Evolutionary conservation across 106 monocot species (phyloP).

Genomic region (Apostasia shenzhenica): DNA sequence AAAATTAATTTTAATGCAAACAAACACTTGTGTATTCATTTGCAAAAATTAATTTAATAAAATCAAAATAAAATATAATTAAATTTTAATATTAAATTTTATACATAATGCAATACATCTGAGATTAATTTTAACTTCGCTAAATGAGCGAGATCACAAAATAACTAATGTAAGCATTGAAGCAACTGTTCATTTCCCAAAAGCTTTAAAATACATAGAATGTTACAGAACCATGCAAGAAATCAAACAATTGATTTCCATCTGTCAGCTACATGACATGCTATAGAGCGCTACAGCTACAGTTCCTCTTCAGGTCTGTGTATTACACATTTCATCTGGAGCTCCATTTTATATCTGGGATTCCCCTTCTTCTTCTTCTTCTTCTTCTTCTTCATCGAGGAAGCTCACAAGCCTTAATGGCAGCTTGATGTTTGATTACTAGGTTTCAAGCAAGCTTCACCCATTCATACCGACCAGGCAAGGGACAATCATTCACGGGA

Average conservation of each 20-base stretch:
- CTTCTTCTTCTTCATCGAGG: not conserved
- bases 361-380: conserved; percentile 2
- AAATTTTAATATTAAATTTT: no score
- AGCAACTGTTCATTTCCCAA: conserved; percentile 1
- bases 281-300: conserved; percentile 3
- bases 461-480: conserved; percentile 66
- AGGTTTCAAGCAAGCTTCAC: conserved; percentile 31
- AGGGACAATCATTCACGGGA: conserved; percentile 59
- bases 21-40: no score
- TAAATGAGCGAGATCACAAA: no score
- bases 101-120: no score
- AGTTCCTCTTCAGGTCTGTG: not conserved
- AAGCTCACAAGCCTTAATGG: not conserved
- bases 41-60: no score
- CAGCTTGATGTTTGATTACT: not conserved
- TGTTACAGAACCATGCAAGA: conserved; percentile 3
- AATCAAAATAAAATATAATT: no score
- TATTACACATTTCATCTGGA: not conserved
- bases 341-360: not conserved
- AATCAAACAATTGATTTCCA: not conserved
- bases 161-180: no score
- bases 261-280: not conserved
- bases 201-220: not conserved
- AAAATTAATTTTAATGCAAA: no score
- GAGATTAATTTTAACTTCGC: no score